phyloP scores from a whole-genome alignment of 345 rosid genomes.

The Geranium brycei region DNA sequence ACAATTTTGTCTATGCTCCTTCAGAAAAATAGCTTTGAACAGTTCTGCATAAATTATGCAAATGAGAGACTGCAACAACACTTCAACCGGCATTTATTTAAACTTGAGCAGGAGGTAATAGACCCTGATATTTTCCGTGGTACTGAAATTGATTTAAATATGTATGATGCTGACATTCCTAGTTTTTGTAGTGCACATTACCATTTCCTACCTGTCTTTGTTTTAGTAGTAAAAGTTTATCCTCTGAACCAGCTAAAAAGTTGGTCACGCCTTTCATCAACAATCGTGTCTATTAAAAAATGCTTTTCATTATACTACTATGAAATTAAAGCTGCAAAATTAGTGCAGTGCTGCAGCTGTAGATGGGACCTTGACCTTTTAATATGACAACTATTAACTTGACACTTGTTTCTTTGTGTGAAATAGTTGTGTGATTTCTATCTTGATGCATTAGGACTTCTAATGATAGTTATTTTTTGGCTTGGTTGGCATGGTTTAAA shows the following conservation, averaged over 20 bases:
- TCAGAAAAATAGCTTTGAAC: constrained; percentile 94
- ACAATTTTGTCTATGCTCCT: constrained; percentile 9
- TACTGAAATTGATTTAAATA: neutral
- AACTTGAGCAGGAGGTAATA: constrained; percentile 86
- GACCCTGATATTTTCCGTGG: constrained; percentile 3
- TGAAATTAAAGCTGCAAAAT: too few relatives aligned
- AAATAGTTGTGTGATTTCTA: neutral
- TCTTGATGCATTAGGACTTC: neutral
- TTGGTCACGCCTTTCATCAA: too few relatives aligned
- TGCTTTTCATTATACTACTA: too few relatives aligned
- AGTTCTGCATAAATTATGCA: constrained; percentile 92
- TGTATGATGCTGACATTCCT: neutral
- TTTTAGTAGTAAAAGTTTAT: too few relatives aligned
- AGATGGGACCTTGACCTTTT: too few relatives aligned
- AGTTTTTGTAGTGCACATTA: neutral
- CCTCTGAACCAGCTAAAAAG: too few relatives aligned
- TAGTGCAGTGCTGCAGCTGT: too few relatives aligned
- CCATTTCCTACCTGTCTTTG: neutral
- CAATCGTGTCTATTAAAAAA: too few relatives aligned
- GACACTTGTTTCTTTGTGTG: neutral
- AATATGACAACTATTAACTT: neutral
- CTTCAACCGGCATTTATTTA: constrained; percentile 74
- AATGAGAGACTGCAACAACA: constrained; percentile 98
- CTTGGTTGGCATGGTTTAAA: constrained; percentile 1
- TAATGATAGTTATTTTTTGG: neutral